phyloP scores from a whole-genome alignment of 371 early-diverging fungal genomes.

The Coemansia sp. region DNA sequence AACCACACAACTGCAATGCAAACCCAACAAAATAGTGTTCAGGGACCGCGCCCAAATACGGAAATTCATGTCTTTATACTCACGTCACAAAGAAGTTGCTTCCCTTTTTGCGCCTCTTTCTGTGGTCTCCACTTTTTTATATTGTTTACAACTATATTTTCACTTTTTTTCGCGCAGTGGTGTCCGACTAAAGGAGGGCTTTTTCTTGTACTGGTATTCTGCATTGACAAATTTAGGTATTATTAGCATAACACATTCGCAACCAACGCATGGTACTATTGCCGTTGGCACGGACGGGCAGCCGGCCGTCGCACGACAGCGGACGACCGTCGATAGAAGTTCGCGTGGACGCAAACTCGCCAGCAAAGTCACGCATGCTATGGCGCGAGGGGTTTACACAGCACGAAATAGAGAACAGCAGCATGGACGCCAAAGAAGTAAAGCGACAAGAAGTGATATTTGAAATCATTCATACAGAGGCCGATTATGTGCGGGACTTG shows the following conservation, averaged over 20 bases:
- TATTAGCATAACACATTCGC: too few relatives aligned
- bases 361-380: conserved; percentile 47
- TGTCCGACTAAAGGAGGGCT: too few relatives aligned
- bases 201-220: not conserved
- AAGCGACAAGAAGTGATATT: conserved; percentile 91
- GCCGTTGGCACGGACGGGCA: conserved; percentile 21
- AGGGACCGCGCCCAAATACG: too few relatives aligned
- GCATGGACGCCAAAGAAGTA: conserved; percentile 67
- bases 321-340: conserved; percentile 27
- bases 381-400: conserved; percentile 53
- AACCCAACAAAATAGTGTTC: too few relatives aligned
- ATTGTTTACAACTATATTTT: too few relatives aligned
- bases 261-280: conserved; percentile 23
- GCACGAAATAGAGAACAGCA: conserved; percentile 47
- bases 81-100: too few relatives aligned
- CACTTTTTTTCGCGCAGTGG: too few relatives aligned
- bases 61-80: too few relatives aligned
- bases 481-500: conserved; percentile 84
- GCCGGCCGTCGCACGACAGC: conserved; percentile 25
- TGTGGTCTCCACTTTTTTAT: too few relatives aligned
- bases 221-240: not conserved
- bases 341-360: conserved; percentile 25
- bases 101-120: too few relatives aligned
- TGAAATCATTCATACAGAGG: conserved; percentile 88
- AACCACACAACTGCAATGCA: too few relatives aligned